Percentiles rank a stretch among this genome's conserved stretches.
These are phyloP conservation scores for Rhododendron vialii DNA, from an alignment of 148 eudicot species.

Conservation along the genomic window DNA sequence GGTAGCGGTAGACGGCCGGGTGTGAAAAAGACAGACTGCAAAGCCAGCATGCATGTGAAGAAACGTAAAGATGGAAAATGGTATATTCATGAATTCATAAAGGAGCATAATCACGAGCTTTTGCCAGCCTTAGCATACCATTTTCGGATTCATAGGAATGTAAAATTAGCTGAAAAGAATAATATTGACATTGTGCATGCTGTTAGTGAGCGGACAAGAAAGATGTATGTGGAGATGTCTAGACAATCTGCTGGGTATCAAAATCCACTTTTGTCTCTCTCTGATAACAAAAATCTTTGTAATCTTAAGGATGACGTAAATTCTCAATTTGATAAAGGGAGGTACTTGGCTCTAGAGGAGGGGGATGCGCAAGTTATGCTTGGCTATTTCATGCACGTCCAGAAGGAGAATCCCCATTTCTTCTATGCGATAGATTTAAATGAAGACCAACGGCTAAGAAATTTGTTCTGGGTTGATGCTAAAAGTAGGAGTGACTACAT, in stretches of 20 bases:
- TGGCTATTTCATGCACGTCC: conserved; percentile 36
- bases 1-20: conserved; percentile 28
- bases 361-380: conserved; percentile 48
- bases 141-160: conserved; percentile 46
- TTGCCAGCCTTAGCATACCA: conserved; percentile 50
- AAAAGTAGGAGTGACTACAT: conserved; percentile 40
- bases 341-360: conserved; percentile 44
- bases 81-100: conserved; percentile 49
- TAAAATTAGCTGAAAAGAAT: conserved; percentile 34
- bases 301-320: conserved; percentile 9
- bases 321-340: conserved; percentile 34
- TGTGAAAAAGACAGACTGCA: conserved; percentile 51
- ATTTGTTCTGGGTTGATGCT: conserved; percentile 53
- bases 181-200: conserved; percentile 34
- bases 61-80: conserved; percentile 44
- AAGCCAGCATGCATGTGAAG: conserved; percentile 63
- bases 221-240: conserved; percentile 30
- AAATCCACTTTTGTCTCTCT: background rate
- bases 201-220: conserved; percentile 37
- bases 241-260: conserved; percentile 28
- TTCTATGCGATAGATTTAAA: conserved; percentile 51
- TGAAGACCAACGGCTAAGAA: conserved; percentile 47
- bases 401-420: conserved; percentile 47
- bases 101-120: conserved; percentile 59
- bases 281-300: conserved; percentile 2